Evolutionary conservation across 2,329 filamentous ascomycete genomes (phyloP), one percentile per base, ranked within the genome.

Genomic region (Epichloe sibirici): DNA sequence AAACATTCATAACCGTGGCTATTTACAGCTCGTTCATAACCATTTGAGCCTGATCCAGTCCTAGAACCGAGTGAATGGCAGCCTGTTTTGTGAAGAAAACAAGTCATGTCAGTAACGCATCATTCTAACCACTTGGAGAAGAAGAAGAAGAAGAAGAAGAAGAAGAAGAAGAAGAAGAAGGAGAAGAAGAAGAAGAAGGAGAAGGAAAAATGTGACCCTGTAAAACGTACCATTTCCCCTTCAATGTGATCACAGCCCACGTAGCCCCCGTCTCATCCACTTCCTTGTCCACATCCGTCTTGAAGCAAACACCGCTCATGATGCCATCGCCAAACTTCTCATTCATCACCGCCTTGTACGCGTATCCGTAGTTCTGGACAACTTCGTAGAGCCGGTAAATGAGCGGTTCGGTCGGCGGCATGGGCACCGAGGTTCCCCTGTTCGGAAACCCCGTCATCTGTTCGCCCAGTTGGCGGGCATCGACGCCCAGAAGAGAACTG

Each of bases 321-420:
- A 97, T 97, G 1, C 91, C 91, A 65, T 90, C 86, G 0, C 86
- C 86, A 65, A 89, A 90, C 76, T 96, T 96, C 78, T 97, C 91
- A 61, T 97, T 96, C 68, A 96, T 67, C 4, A 97, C 80, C 0
- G 90, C 90, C 77, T 96, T 96, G 72, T 94, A 96, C 1, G 90
- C 88, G 67, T 95, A 94, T 1, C 91, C 91, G 64, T 96, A 96
- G 68, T 95, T 97, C 73, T 96, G 90, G 56, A 97, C 85, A 65
- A 96, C 86, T 75, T 97, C 91, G 67, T 89, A 96, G 55, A 96
- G 68, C 2, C 91, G 77, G 69, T 97, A 97, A 64, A 96, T 90
- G 59, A 69, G 64, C 23, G 69, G 69, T 44, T 70, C 67, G 21
- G 59, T 58, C 5, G 67, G 67, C 12, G 67, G 67, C 67, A 70